A percentile compares a stretch with the other conserved stretches of the same genome.
Conservation (phyloP, 176 grass and related monocot species). For the Stipa capillata region DNA sequence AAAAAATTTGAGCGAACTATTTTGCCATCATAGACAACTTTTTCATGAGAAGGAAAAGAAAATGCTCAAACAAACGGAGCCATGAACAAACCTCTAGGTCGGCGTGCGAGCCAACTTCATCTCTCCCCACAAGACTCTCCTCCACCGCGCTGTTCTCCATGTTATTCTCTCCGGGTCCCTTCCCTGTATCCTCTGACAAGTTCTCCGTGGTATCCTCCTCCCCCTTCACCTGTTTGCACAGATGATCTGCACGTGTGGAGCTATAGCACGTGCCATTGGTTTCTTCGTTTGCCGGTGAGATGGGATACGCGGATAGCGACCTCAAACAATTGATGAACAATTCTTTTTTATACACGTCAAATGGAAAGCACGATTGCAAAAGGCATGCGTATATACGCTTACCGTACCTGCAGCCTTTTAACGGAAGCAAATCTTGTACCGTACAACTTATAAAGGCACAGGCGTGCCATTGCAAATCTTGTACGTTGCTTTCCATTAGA, state of each 20-base stretch:
- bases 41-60: neutral
- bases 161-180: neutral
- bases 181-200: neutral
- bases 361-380: neutral
- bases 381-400: neutral
- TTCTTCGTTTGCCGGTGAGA: neutral
- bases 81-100: neutral
- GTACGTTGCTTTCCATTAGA: too few relatives aligned
- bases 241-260: neutral
- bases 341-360: neutral
- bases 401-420: neutral
- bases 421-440: too few relatives aligned
- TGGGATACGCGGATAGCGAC: neutral
- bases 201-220: neutral
- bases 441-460: too few relatives aligned
- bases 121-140: neutral
- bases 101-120: neutral
- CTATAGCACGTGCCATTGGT: neutral
- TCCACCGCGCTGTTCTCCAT: neutral
- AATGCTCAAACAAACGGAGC: neutral
- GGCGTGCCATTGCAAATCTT: too few relatives aligned
- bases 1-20: too few relatives aligned
- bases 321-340: neutral
- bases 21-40: too few relatives aligned
- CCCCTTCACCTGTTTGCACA: neutral